Conservation (phyloP, 345 rosid species). For the Gossypium sturtianum region DNA sequence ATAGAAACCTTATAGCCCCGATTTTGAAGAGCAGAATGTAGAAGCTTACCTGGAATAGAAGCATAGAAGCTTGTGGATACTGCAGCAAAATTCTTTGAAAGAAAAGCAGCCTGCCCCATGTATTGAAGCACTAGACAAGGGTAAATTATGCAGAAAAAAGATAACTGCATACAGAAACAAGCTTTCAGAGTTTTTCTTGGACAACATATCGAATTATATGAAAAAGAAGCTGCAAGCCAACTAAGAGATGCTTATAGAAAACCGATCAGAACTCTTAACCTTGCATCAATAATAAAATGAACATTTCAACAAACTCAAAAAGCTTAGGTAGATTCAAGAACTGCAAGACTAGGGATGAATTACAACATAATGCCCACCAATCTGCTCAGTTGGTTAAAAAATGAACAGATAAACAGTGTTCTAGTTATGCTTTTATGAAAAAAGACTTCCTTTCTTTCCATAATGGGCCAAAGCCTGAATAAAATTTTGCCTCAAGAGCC, state of each 20-base stretch:
- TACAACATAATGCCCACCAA: not conserved
- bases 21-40: not conserved
- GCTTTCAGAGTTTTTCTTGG: constrained; percentile 5
- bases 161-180: constrained; percentile 50
- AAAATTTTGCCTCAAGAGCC: not conserved
- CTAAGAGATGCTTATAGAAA: not conserved
- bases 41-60: constrained; percentile 75
- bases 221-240: not conserved
- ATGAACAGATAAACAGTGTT: not conserved
- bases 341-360: not conserved
- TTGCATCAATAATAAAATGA: constrained; percentile 1
- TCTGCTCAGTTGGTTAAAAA: not conserved
- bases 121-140: constrained; percentile 97
- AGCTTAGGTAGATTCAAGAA: not conserved
- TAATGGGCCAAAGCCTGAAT: not conserved
- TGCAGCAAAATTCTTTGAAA: constrained; percentile 67
- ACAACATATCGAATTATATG: not conserved
- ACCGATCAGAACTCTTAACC: not conserved
- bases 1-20: not conserved
- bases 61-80: constrained; percentile 62
- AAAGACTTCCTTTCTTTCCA: not conserved
- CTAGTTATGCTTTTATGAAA: not conserved
- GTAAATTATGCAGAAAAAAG: constrained; percentile 64
- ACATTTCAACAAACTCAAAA: not conserved
- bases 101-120: constrained; percentile 97